Evolutionary conservation across 371 early-diverging fungal genomes (phyloP).

Genomic region (Neoconidiobolus thromboides): DNA sequence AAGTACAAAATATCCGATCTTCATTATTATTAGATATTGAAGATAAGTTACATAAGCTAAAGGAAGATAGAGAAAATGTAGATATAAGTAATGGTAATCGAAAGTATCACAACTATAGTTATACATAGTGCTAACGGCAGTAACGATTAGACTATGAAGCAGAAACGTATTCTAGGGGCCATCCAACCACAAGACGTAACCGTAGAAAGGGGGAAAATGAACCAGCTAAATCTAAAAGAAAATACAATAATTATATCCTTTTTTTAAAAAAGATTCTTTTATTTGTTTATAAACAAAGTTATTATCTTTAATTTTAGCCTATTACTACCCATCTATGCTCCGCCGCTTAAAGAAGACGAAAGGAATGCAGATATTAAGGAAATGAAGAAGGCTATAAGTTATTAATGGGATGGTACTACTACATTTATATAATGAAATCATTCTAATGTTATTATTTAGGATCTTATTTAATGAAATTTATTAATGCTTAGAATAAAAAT

Average conservation of each 20-base stretch:
- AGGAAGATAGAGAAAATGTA: not conserved
- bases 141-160: not conserved
- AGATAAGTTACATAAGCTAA: conserved; percentile 1
- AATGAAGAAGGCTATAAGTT: too few species aligned
- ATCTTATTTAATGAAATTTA: too few species aligned
- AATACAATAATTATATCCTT: not conserved
- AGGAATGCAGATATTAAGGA: too few species aligned
- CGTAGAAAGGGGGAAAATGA: not conserved
- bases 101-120: not conserved
- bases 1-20: not conserved
- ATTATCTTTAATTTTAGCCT: too few species aligned
- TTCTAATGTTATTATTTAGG: too few species aligned
- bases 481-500: too few species aligned
- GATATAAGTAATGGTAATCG: not conserved
- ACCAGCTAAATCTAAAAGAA: not conserved
- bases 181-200: not conserved
- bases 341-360: too few species aligned
- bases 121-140: not conserved
- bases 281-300: too few species aligned
- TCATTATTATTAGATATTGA: not conserved
- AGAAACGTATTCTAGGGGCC: not conserved
- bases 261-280: not conserved
- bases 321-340: too few species aligned
- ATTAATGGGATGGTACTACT: too few species aligned
- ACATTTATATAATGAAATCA: too few species aligned